Evolutionary conservation across 1,284 basidiomycete genomes (phyloP), one percentile per base, ranked within the genome.

Genomic region (Thecaphora frezii): DNA sequence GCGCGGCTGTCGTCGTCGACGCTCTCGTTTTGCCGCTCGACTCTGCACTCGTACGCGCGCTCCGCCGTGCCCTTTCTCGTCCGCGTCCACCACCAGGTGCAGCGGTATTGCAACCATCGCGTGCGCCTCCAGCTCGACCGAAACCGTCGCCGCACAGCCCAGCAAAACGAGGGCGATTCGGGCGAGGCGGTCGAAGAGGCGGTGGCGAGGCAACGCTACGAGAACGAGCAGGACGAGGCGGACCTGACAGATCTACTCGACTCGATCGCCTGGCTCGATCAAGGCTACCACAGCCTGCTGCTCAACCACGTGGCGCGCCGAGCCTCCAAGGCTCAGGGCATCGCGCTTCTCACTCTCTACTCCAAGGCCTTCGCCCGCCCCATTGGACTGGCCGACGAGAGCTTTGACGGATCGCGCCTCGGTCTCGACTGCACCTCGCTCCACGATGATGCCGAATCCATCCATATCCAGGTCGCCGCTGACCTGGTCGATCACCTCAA

Each of bases 281-380:
- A 83, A 13, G 82, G 89, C 22, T 93, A 93, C 80, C 90, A 97
- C 48, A 79, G 86, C 10, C 89, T 90, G 83, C 88, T 89, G 1
- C 85, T 97, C 42, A 97, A 93, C 71, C 90, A 94, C 76, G 88
- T 96, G 57, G 85, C 90, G 2, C 83, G 89, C 26, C 84, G 96
- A 18, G 92, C 94, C 19, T 93, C 90, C 19, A 88, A 86, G 59
- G 85, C 93, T 2, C 96, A 99, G 79, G 94, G 96, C 0, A 87
- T 91, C 8, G 96, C 94, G 1, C 85, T 97, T 37, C 85, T 99
- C 28, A 91, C 92, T 0, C 83, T 99, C 4, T 93, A 89, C 80
- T 83, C 88, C 13, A 66, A 66, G 41, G 64, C 64, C 5, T 66
- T 69, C 41, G 52, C 66, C 1, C 43, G 43, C 21, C 56, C 66